These are phyloP conservation scores for Aurifilum marmelostoma DNA, from an alignment of 2,329 filamentous ascomycete species.

Conservation along the genomic window DNA sequence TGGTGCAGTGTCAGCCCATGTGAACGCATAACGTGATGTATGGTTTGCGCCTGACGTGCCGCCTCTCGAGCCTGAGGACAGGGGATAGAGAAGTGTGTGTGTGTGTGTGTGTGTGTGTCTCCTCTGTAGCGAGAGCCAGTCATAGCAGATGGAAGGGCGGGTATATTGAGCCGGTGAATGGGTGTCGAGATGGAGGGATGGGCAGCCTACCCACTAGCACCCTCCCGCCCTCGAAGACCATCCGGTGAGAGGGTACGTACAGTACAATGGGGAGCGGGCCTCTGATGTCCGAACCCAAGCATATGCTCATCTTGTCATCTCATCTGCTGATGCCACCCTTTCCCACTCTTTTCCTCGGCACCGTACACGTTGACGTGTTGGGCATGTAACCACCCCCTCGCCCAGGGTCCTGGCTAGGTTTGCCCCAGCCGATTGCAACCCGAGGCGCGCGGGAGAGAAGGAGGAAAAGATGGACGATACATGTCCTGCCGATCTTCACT, in stretches of 20 bases:
- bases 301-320: not conserved
- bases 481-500: not conserved
- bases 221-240: not conserved
- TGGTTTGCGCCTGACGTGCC: not conserved
- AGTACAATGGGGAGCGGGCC: not conserved
- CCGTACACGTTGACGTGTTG: not conserved
- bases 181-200: not conserved
- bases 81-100: not conserved
- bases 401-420: not conserved
- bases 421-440: not conserved
- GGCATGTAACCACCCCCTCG: not conserved
- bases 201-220: not conserved
- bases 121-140: not conserved
- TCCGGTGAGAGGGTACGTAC: not conserved
- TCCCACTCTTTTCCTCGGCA: too few relatives aligned
- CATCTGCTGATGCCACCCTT: not conserved
- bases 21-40: not conserved
- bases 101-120: not conserved
- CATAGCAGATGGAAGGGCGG: not conserved
- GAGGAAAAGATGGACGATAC: not conserved
- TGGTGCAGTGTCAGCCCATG: not conserved
- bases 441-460: not conserved
- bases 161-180: not conserved
- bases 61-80: not conserved
- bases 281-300: not conserved